phyloP scores from a whole-genome alignment of 805 yeast species.

The Ascoidea rubescens region DNA sequence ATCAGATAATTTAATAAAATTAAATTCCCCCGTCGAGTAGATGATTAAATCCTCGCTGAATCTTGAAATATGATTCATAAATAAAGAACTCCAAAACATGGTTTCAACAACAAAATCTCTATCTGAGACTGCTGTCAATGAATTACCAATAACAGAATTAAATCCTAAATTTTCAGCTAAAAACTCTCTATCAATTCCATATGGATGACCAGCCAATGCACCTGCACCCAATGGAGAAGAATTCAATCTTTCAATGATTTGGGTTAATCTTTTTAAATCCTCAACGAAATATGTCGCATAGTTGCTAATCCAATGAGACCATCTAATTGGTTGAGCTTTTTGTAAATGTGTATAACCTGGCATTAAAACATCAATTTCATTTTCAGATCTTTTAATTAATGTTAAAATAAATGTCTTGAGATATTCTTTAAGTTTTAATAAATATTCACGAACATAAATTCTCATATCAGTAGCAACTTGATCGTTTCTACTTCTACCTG shows the following conservation, averaged over 20 bases:
- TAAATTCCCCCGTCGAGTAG: slow-evolving; percentile 96
- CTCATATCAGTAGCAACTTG: slow-evolving; percentile 99
- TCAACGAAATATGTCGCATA: slow-evolving; percentile 91
- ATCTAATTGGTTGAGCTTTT: slow-evolving; percentile 98
- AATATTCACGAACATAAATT: slow-evolving; percentile 72
- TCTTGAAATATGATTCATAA: slow-evolving; percentile 92
- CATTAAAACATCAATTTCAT: slow-evolving; percentile 86
- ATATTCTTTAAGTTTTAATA: slow-evolving; percentile 43
- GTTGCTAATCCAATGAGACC: slow-evolving; percentile 95
- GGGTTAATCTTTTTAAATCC: slow-evolving; percentile 74
- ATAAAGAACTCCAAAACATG: slow-evolving; percentile 87
- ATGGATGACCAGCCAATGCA: slow-evolving; percentile 98
- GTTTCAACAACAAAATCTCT: slow-evolving; percentile 95
- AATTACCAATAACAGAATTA: slow-evolving; percentile 81
- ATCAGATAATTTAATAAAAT: slow-evolving; percentile 84
- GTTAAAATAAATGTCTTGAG: slow-evolving; percentile 52
- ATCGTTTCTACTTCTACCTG: slow-evolving; percentile 98
- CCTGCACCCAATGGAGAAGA: slow-evolving; percentile 92
- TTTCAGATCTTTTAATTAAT: slow-evolving; percentile 60
- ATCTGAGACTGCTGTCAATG: slow-evolving; percentile 92
- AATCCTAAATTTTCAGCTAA: slow-evolving; percentile 74
- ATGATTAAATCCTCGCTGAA: slow-evolving; percentile 90
- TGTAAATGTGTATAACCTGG: slow-evolving; percentile 99
- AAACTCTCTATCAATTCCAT: slow-evolving; percentile 93
- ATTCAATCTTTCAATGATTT: slow-evolving; percentile 72